These are phyloP conservation scores for Fusarium temperatum DNA, from an alignment of 2,329 filamentous ascomycete species.

Conservation along the genomic window DNA sequence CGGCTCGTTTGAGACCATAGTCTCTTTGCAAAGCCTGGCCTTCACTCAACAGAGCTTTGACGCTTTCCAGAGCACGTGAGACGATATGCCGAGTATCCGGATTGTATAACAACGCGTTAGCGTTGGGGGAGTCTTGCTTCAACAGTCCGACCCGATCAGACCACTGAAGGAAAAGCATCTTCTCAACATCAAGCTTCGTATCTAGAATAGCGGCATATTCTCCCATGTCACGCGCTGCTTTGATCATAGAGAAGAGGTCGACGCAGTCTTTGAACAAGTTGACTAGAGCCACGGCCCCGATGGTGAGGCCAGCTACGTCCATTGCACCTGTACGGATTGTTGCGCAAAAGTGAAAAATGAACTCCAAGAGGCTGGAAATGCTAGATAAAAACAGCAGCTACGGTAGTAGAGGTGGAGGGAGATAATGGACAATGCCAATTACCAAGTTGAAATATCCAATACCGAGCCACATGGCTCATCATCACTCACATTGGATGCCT, in stretches of 20 bases:
- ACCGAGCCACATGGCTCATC: too few relatives aligned
- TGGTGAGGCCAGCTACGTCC: background rate
- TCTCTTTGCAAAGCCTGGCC: fast-evolving
- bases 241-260: background rate
- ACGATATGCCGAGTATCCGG: background rate
- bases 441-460: too few relatives aligned
- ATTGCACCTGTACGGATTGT: background rate
- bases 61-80: background rate
- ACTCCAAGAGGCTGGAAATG: too few relatives aligned
- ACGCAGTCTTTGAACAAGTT: background rate
- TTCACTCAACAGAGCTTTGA: background rate
- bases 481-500: too few relatives aligned
- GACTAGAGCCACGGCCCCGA: background rate
- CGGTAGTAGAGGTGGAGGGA: too few relatives aligned
- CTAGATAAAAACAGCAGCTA: too few relatives aligned
- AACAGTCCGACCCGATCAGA: background rate
- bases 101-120: fast-evolving
- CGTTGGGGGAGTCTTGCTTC: fast-evolving
- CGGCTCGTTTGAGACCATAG: background rate
- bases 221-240: background rate
- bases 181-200: background rate
- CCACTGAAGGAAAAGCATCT: background rate
- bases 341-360: too few relatives aligned
- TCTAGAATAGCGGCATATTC: background rate
- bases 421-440: too few relatives aligned